Evolutionary conservation across 2,329 filamentous ascomycete species (phyloP).

Genomic region (Sclerotinia subarctica): DNA sequence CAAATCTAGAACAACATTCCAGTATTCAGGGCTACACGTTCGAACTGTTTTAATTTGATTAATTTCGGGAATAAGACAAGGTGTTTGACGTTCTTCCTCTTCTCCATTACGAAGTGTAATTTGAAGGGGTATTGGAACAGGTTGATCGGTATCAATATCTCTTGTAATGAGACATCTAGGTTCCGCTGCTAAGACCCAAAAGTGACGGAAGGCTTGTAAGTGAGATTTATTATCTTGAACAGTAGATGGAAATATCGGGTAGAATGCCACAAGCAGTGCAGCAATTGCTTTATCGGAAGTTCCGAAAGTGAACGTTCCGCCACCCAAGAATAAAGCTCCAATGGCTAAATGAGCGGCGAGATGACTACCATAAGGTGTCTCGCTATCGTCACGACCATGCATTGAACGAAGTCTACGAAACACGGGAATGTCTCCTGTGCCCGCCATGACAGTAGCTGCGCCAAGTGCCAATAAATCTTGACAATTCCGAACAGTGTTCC

Average conservation of each 20-base stretch:
- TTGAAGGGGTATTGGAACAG: slow-evolving; percentile 69
- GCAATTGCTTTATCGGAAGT: slow-evolving; percentile 85
- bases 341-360: slow-evolving; percentile 90
- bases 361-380: slow-evolving; percentile 90
- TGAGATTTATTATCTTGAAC: slow-evolving; percentile 94
- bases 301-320: slow-evolving; percentile 87
- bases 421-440: slow-evolving; percentile 82
- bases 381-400: slow-evolving; percentile 79
- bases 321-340: slow-evolving; percentile 85
- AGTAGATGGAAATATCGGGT: slow-evolving; percentile 83
- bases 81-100: slow-evolving; percentile 35
- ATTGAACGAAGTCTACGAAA: slow-evolving; percentile 82
- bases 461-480: slow-evolving; percentile 84
- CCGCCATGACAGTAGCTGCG: slow-evolving; percentile 87
- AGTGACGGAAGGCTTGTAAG: slow-evolving; percentile 91
- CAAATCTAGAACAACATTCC: slow-evolving; percentile 67
- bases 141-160: slow-evolving; percentile 79
- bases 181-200: slow-evolving; percentile 94
- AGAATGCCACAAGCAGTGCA: slow-evolving; percentile 84
- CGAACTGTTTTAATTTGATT: slow-evolving; percentile 47
- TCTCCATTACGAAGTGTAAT: slow-evolving; percentile 44
- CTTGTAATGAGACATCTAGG: slow-evolving; percentile 83
- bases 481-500: slow-evolving; percentile 83
- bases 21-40: slow-evolving; percentile 57
- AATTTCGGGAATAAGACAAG: slow-evolving; percentile 47